A percentile compares a stretch with the other conserved stretches of the same genome.
phyloP scores from a whole-genome alignment of 2,329 filamentous ascomycete genomes.

The Pestalotiopsis sp. region DNA sequence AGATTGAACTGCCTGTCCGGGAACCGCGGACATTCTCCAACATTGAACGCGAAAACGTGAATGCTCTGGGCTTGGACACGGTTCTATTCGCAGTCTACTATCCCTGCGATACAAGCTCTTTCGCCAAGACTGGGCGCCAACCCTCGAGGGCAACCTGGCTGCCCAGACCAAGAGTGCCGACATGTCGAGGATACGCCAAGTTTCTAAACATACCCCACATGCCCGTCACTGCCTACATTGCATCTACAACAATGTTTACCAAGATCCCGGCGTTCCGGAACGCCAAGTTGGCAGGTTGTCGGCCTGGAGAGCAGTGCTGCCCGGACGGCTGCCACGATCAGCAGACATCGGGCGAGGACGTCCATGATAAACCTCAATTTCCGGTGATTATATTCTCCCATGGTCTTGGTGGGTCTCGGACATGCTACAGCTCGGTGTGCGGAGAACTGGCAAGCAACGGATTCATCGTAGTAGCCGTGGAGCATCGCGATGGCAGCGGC shows the following conservation, averaged over 20 bases:
- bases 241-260: slow-evolving; percentile 62
- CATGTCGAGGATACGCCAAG: slow-evolving; percentile 63
- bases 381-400: slow-evolving; percentile 69
- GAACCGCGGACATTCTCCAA: slow-evolving; percentile 41
- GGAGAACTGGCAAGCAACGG: slow-evolving; percentile 69
- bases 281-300: slow-evolving; percentile 56
- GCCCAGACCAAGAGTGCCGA: slow-evolving; percentile 56
- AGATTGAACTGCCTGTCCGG: slow-evolving; percentile 63
- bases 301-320: slow-evolving; percentile 42
- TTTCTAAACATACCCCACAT: slow-evolving; percentile 56
- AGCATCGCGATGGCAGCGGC: slow-evolving; percentile 67
- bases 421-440: slow-evolving; percentile 64
- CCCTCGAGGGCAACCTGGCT: slow-evolving; percentile 64
- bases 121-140: slow-evolving; percentile 38
- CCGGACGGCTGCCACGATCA: slow-evolving; percentile 22
- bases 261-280: slow-evolving; percentile 68
- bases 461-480: slow-evolving; percentile 65
- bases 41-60: slow-evolving; percentile 40
- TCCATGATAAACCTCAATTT: slow-evolving; percentile 46
- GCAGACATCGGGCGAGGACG: slow-evolving; percentile 18
- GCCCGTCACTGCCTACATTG: slow-evolving; percentile 55
- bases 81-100: slow-evolving; percentile 70
- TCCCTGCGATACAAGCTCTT: slow-evolving; percentile 51
- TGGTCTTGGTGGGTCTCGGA: slow-evolving; percentile 65
- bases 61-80: slow-evolving; percentile 50